These are phyloP conservation scores for Nakazawaea wickerhamii DNA, from an alignment of 805 yeast genomes.

Conservation along the genomic window DNA sequence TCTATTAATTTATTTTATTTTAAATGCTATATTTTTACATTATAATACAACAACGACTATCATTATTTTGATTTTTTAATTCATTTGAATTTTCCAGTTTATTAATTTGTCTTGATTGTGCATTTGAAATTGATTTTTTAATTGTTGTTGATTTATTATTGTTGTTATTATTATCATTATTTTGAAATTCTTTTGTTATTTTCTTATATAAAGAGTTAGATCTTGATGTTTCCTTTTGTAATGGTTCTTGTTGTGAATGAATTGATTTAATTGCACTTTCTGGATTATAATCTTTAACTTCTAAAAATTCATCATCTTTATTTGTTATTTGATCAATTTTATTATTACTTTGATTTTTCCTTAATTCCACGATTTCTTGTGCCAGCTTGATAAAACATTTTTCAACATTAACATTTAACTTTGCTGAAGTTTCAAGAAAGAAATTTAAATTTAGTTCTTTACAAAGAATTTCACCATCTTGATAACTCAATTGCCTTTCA, in stretches of 20 bases:
- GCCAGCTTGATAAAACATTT: conserved; percentile 53
- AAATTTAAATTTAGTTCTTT: conserved; percentile 25
- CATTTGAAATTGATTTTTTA: neutral
- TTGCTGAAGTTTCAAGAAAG: conserved; percentile 74
- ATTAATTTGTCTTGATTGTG: neutral
- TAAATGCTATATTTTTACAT: conserved; percentile 1
- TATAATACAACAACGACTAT: conserved; percentile 4
- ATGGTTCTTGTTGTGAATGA: neutral
- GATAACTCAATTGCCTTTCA: conserved; percentile 67
- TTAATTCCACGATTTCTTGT: conserved; percentile 12
- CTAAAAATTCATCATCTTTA: neutral
- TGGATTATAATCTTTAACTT: neutral
- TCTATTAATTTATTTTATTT: neutral
- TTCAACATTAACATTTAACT: conserved; percentile 69
- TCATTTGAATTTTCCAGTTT: neutral
- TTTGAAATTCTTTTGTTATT: neutral
- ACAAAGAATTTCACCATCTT: conserved; percentile 38
- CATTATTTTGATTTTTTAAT: neutral
- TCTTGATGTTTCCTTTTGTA: neutral
- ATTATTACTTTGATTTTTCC: neutral
- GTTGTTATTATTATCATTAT: neutral
- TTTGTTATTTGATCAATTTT: neutral
- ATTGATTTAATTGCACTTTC: neutral
- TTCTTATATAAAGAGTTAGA: neutral
- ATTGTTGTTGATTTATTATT: neutral